phyloP scores from a whole-genome alignment of 257 asterid species.

The Scutellaria barbata region DNA sequence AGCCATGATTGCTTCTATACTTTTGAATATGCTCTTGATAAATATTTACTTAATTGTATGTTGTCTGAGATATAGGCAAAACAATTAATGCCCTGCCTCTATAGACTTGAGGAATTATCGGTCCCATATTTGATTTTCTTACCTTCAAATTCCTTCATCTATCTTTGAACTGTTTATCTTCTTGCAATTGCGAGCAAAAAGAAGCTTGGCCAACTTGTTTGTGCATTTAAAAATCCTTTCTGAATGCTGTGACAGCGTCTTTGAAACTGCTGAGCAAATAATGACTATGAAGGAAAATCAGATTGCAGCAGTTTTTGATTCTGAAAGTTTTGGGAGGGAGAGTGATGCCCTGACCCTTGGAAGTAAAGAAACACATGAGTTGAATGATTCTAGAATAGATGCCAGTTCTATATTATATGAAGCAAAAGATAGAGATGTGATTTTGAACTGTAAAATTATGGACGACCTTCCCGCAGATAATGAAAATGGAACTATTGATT shows the following conservation, averaged over 20 bases:
- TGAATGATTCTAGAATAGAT: slow-evolving; percentile 42
- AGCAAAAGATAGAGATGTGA: slow-evolving; percentile 39
- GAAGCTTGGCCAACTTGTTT: background rate
- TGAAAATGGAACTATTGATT: slow-evolving; percentile 36
- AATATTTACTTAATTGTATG: background rate
- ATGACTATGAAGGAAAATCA: slow-evolving; percentile 64
- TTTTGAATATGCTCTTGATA: slow-evolving; percentile 17
- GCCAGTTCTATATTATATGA: slow-evolving; percentile 33
- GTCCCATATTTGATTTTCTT: slow-evolving; percentile 12
- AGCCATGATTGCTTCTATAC: background rate
- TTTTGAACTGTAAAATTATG: slow-evolving; percentile 38
- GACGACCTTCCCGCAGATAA: slow-evolving; percentile 40
- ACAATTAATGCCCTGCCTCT: background rate
- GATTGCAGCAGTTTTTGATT: slow-evolving; percentile 44
- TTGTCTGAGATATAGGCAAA: background rate
- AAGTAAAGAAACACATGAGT: slow-evolving; percentile 41
- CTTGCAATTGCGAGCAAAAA: background rate
- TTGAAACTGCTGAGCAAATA: slow-evolving; percentile 50
- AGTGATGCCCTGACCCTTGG: background rate
- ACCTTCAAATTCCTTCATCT: background rate
- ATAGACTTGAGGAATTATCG: background rate
- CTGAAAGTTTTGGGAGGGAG: slow-evolving; percentile 34
- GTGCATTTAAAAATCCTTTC: slow-evolving; percentile 35
- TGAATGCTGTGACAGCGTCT: slow-evolving; percentile 46
- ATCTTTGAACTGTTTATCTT: background rate